Evolutionary conservation across 768 basidiomycete genomes (phyloP).

Genomic region (Erythrobasidium yunnanense): DNA sequence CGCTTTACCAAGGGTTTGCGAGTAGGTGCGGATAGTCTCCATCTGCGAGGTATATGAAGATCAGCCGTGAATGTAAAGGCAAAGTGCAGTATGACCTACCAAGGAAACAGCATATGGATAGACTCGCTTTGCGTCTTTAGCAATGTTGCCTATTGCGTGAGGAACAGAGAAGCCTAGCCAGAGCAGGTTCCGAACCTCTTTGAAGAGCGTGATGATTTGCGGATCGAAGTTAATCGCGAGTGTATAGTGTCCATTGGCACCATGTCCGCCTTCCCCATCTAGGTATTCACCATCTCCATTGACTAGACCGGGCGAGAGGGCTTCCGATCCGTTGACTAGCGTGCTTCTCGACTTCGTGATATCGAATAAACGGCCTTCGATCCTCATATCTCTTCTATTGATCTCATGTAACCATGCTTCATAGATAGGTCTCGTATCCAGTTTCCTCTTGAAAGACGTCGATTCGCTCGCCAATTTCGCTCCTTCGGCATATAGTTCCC

Average conservation of each 20-base stretch:
- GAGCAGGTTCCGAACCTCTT: constrained; percentile 87
- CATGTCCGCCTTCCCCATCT: constrained; percentile 52
- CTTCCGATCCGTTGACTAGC: constrained; percentile 41
- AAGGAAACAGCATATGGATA: constrained; percentile 90
- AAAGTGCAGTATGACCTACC: background rate
- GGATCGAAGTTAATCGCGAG: constrained; percentile 95
- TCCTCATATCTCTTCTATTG: constrained; percentile 79
- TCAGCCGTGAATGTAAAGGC: background rate
- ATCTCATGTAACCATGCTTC: constrained; percentile 96
- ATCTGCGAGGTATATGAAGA: constrained; percentile 50
- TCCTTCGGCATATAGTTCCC: constrained; percentile 98
- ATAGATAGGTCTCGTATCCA: constrained; percentile 84
- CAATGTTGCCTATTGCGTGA: constrained; percentile 87
- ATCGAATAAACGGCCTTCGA: constrained; percentile 84
- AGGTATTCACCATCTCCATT: constrained; percentile 33
- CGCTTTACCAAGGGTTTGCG: constrained; percentile 84
- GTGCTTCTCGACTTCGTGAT: constrained; percentile 46
- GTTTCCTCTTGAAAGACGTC: constrained; percentile 82
- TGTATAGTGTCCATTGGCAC: too few relatives aligned
- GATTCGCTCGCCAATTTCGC: constrained; percentile 91
- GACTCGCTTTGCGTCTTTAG: constrained; percentile 95
- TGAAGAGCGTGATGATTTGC: constrained; percentile 95
- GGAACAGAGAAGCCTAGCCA: constrained; percentile 96
- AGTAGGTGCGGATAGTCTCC: constrained; percentile 98
- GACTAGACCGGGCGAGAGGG: background rate